A percentile compares a stretch with the other conserved stretches of the same genome.
Evolutionary conservation across 1,284 basidiomycete species (phyloP).

Genomic region (Cryptococcus deneoformans): DNA sequence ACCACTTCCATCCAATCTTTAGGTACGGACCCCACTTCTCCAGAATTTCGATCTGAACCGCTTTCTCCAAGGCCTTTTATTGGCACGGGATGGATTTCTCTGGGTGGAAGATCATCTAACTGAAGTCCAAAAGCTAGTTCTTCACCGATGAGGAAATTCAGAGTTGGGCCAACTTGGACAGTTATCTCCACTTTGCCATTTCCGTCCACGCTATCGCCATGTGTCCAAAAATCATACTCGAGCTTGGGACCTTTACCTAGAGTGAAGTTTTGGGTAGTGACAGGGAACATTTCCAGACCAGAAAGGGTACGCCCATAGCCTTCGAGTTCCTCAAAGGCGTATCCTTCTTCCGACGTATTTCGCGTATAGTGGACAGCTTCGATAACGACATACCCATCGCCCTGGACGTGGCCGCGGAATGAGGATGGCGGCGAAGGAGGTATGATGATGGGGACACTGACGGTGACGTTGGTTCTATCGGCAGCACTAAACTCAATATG

Average conservation of each 20-base stretch:
- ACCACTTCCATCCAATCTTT: slow-evolving; percentile 39
- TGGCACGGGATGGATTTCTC: slow-evolving; percentile 14
- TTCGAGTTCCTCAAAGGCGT: slow-evolving; percentile 61
- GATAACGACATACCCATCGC: slow-evolving; percentile 61
- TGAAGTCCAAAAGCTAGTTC: slow-evolving; percentile 58
- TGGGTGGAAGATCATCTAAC: slow-evolving; percentile 6
- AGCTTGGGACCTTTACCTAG: slow-evolving; percentile 62
- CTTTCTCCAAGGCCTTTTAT: background rate
- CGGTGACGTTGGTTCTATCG: slow-evolving; percentile 23
- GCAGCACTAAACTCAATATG: slow-evolving; percentile 10
- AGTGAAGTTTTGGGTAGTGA: slow-evolving; percentile 59
- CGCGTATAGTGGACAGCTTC: slow-evolving; percentile 58
- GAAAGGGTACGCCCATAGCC: slow-evolving; percentile 53
- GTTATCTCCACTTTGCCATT: slow-evolving; percentile 53
- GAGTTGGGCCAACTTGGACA: slow-evolving; percentile 58
- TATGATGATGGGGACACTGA: slow-evolving; percentile 51
- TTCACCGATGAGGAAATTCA: slow-evolving; percentile 58
- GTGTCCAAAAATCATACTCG: slow-evolving; percentile 59
- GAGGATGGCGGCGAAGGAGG: slow-evolving; percentile 47
- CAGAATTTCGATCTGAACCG: background rate
- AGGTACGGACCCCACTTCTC: slow-evolving; percentile 53
- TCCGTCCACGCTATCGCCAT: slow-evolving; percentile 5
- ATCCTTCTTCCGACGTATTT: slow-evolving; percentile 50
- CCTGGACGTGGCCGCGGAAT: slow-evolving; percentile 62
- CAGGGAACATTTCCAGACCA: slow-evolving; percentile 64